Evolutionary conservation across 2,329 filamentous ascomycete species (phyloP).

Genomic region (Sarocladium oryzae): DNA sequence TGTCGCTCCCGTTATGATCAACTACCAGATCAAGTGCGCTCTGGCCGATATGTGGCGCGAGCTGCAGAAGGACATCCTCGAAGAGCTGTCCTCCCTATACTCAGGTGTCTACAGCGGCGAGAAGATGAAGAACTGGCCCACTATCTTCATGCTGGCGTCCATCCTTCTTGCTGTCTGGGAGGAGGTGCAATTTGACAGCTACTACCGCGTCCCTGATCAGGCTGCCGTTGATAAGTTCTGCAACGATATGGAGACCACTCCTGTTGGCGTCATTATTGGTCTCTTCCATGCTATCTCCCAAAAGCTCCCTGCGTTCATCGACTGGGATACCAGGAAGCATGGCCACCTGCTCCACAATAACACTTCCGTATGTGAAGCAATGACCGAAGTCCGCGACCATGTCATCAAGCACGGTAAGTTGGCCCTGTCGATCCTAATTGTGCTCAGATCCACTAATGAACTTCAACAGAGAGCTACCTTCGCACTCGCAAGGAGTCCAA

Average conservation of each 20-base stretch:
- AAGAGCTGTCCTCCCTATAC: conserved; percentile 87
- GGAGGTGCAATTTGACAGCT: conserved; percentile 97
- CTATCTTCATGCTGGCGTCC: conserved; percentile 93
- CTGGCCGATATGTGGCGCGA: conserved; percentile 98
- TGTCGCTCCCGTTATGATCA: conserved; percentile 96
- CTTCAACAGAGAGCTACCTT: conserved; percentile 71
- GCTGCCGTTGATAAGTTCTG: conserved; percentile 89
- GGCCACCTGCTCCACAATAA: conserved; percentile 89
- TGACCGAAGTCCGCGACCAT: conserved; percentile 92
- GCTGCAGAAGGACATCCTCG: conserved; percentile 89
- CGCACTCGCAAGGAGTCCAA: conserved; percentile 70
- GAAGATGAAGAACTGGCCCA: conserved; percentile 97
- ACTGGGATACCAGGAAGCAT: conserved; percentile 91
- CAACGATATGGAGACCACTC: conserved; percentile 91
- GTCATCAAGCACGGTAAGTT: conserved; percentile 87
- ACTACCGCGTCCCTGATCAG: conserved; percentile 85
- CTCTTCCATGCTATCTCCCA: conserved; percentile 97
- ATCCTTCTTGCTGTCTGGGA: conserved; percentile 95
- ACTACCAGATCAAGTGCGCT: conserved; percentile 97
- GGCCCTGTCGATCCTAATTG: background rate
- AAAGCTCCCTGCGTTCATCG: conserved; percentile 84
- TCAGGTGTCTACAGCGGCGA: conserved; percentile 97
- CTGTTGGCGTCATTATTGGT: conserved; percentile 91
- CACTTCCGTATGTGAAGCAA: conserved; percentile 82
- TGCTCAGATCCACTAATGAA: conserved; percentile 15